phyloP scores from a whole-genome alignment of 768 basidiomycete species.

The Psilocybe sp. region DNA sequence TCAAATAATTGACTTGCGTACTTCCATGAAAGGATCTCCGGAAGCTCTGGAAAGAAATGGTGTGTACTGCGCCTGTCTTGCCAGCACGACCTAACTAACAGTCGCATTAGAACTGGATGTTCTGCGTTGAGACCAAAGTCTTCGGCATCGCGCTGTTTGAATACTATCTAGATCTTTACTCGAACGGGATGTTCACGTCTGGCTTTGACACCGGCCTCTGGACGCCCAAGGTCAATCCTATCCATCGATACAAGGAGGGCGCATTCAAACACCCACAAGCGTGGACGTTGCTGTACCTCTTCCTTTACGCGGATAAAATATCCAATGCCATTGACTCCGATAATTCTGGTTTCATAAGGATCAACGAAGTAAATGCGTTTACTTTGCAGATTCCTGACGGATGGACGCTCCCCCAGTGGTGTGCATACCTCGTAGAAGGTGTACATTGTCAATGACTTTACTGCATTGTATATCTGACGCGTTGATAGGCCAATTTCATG shows the following conservation, averaged over 20 bases:
- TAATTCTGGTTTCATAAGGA: conserved; percentile 11
- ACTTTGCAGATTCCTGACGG: conserved; percentile 8
- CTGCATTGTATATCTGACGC: not conserved
- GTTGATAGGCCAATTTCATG: conserved; percentile 8
- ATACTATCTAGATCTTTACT: conserved; percentile 8
- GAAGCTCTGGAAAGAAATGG: not conserved
- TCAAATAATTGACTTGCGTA: too few species aligned
- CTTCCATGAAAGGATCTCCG: not conserved
- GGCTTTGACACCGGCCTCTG: too few species aligned
- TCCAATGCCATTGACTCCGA: conserved; percentile 8
- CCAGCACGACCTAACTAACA: not conserved
- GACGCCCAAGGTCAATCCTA: too few species aligned
- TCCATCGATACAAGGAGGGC: too few species aligned
- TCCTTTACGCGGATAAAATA: conserved; percentile 1
- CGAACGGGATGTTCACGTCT: not conserved
- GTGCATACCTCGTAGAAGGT: conserved; percentile 8
- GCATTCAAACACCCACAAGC: not conserved
- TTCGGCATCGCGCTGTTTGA: conserved; percentile 9
- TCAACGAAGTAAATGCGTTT: conserved; percentile 12
- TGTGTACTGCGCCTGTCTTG: too few species aligned
- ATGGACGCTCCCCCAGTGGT: conserved; percentile 12
- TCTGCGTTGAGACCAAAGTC: conserved; percentile 11
- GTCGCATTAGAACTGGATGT: conserved; percentile 9
- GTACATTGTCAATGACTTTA: not conserved
- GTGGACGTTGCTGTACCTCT: conserved; percentile 10